Conservation (phyloP, 371 early-diverging fungal species). For the Lichtheimia ramosa region DNA sequence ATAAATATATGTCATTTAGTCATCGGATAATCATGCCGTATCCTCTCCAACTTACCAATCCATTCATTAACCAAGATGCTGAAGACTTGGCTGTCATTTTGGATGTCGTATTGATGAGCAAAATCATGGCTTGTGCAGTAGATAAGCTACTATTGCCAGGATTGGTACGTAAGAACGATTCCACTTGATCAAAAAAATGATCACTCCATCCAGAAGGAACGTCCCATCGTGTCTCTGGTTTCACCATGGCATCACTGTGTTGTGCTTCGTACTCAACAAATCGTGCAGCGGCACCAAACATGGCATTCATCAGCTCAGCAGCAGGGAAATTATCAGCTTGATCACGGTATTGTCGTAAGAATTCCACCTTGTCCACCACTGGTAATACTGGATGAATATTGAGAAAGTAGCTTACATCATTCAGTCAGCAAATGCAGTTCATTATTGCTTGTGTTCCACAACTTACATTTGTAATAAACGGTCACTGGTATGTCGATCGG, state of each 20-base stretch:
- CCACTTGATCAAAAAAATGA: conserved; percentile 43
- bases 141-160: conserved; percentile 30
- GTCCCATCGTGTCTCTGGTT: conserved; percentile 39
- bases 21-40: too few species aligned
- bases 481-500: conserved; percentile 41
- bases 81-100: conserved; percentile 39
- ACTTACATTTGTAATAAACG: conserved; percentile 43
- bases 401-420: conserved; percentile 36
- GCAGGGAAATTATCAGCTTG: conserved; percentile 42
- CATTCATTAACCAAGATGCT: conserved; percentile 40
- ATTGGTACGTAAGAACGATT: conserved; percentile 18
- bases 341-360: conserved; percentile 44
- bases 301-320: conserved; percentile 44
- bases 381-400: conserved; percentile 49
- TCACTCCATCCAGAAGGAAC: conserved; percentile 42
- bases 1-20: too few species aligned
- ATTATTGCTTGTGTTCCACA: too few species aligned
- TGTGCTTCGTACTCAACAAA: conserved; percentile 39
- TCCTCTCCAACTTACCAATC: conserved; percentile 12
- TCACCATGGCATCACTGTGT: conserved; percentile 10
- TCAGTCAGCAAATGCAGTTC: too few species aligned
- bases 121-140: conserved; percentile 42
- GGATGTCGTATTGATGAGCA: conserved; percentile 42
- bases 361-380: conserved; percentile 40
- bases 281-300: conserved; percentile 52